These are phyloP conservation scores for Sporothrix sp. DNA, from an alignment of 2,329 filamentous ascomycete genomes.

Conservation along the genomic window DNA sequence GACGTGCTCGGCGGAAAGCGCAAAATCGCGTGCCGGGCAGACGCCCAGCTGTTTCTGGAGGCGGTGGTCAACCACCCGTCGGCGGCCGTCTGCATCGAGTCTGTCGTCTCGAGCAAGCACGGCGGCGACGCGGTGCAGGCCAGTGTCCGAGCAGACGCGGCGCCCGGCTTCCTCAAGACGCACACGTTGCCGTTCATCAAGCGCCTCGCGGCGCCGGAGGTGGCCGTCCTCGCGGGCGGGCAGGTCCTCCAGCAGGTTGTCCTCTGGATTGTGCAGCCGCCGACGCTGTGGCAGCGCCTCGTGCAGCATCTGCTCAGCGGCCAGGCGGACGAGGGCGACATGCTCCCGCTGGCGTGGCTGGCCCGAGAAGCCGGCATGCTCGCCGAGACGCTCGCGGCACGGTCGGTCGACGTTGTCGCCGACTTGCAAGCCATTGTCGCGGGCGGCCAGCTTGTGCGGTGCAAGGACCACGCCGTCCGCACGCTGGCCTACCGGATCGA, in stretches of 20 bases:
- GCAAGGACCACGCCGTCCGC: conserved; percentile 21
- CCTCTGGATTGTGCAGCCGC: conserved; percentile 38
- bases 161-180: conserved; percentile 23
- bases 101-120: conserved; percentile 20
- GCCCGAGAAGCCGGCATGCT: conserved; percentile 36
- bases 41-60: conserved; percentile 26
- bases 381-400: conserved; percentile 20
- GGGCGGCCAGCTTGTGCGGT: conserved; percentile 20
- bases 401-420: conserved; percentile 18
- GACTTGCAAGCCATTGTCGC: conserved; percentile 20
- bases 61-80: conserved; percentile 18
- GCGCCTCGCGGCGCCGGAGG: conserved; percentile 31
- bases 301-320: conserved; percentile 24
- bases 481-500: conserved; percentile 27
- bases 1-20: conserved; percentile 19
- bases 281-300: conserved; percentile 44
- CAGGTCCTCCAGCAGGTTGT: conserved; percentile 39
- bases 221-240: conserved; percentile 42
- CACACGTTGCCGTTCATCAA: conserved; percentile 25
- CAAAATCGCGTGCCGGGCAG: conserved; percentile 15
- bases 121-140: conserved; percentile 22
- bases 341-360: conserved; percentile 38
- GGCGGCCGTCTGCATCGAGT: conserved; percentile 22
- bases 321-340: conserved; percentile 25
- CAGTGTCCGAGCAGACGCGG: conserved; percentile 21